phyloP scores from a whole-genome alignment of 257 asterid species.

The Fraxinus anomala region DNA sequence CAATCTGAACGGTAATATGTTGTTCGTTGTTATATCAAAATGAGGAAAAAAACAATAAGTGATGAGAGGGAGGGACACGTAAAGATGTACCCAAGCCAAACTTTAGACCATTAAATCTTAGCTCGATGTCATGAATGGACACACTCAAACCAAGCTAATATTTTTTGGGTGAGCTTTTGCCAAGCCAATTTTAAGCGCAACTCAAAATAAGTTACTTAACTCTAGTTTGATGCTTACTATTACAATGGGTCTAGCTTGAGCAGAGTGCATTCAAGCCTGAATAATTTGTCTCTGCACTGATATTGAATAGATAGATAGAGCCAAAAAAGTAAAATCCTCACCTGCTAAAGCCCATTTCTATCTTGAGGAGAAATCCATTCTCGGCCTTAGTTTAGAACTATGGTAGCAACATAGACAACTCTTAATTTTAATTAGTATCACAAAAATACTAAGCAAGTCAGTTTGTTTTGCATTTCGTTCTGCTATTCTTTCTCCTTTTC shows the following conservation, averaged over 20 bases:
- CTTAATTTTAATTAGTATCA: neutral
- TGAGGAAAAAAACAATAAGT: neutral
- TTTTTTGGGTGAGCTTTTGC: neutral
- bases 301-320: neutral
- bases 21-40: neutral
- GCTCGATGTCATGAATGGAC: neutral
- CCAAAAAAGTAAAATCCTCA: neutral
- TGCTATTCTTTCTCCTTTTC: neutral
- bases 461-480: neutral
- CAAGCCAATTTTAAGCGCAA: neutral
- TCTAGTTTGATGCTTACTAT: neutral
- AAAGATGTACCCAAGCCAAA: neutral
- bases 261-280: neutral
- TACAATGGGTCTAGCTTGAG: neutral
- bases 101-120: neutral
- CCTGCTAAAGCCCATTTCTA: constrained; percentile 3
- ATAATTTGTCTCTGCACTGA: neutral
- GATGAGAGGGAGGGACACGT: neutral
- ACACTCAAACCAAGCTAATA: neutral
- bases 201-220: neutral
- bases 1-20: neutral
- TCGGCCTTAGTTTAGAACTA: neutral
- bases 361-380: neutral
- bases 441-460: neutral
- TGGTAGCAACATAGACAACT: neutral